These are phyloP conservation scores for Alternaria consortialis DNA, from an alignment of 2,329 filamentous ascomycete species.

Conservation along the genomic window DNA sequence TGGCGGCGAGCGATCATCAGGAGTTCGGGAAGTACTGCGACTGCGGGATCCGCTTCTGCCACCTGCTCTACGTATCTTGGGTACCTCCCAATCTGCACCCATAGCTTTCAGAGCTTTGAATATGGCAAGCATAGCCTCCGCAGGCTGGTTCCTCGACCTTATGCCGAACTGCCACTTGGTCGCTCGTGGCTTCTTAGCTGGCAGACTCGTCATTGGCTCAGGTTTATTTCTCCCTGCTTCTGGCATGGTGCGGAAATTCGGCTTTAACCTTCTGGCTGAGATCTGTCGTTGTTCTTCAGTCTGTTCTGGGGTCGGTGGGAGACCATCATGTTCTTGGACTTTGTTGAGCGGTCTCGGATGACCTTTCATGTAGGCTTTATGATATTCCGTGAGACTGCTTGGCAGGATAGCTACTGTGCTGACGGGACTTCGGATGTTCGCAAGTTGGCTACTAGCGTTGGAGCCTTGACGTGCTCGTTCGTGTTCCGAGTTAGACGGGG, in stretches of 20 bases:
- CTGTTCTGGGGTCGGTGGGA: slow-evolving; percentile 55
- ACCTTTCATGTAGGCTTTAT: slow-evolving; percentile 88
- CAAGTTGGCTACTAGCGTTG: slow-evolving; percentile 52
- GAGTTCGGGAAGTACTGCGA: slow-evolving; percentile 40
- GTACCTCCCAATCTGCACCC: slow-evolving; percentile 84
- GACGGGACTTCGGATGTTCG: slow-evolving; percentile 54
- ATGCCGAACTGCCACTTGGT: slow-evolving; percentile 99
- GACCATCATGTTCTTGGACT: slow-evolving; percentile 31
- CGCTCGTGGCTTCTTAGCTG: slow-evolving; percentile 75
- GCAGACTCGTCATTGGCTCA: slow-evolving; percentile 64
- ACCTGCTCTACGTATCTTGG: slow-evolving; percentile 52
- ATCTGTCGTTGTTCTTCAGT: slow-evolving; percentile 75
- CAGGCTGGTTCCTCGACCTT: slow-evolving; percentile 89
- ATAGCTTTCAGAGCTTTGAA: slow-evolving; percentile 90
- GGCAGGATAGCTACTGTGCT: slow-evolving; percentile 93
- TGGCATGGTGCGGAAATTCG: slow-evolving; percentile 75
- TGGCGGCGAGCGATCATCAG: slow-evolving; percentile 42
- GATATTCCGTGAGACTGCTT: slow-evolving; percentile 88
- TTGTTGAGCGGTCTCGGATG: slow-evolving; percentile 49
- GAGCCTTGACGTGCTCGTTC: slow-evolving; percentile 57
- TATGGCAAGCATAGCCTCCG: slow-evolving; percentile 93
- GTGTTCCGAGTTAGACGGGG: slow-evolving; percentile 36
- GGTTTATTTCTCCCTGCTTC: slow-evolving; percentile 66
- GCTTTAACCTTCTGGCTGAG: slow-evolving; percentile 81
- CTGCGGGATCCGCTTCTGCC: slow-evolving; percentile 52